Evolutionary conservation across 2,329 filamentous ascomycete genomes (phyloP).

Genomic region (Sarocladium oryzae): DNA sequence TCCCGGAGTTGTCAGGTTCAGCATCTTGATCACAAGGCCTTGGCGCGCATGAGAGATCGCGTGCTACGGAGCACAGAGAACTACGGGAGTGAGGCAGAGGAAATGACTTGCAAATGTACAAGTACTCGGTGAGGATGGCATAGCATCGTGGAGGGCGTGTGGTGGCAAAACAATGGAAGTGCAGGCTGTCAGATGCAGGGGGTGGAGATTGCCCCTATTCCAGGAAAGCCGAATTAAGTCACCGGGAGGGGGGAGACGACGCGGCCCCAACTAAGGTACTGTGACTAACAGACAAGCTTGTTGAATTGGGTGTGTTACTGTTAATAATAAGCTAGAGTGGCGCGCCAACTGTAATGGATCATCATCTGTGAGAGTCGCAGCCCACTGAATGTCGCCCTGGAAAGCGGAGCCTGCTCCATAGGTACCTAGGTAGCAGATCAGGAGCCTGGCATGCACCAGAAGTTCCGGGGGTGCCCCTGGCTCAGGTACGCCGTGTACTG

Average conservation of each 20-base stretch:
- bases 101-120: too few relatives aligned
- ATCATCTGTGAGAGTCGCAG: too few relatives aligned
- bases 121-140: too few relatives aligned
- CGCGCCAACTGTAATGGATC: too few relatives aligned
- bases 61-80: background rate
- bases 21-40: slow-evolving; percentile 7
- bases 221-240: background rate
- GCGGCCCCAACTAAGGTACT: background rate
- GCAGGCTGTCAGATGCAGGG: slow-evolving; percentile 2
- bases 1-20: slow-evolving; percentile 5
- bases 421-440: too few relatives aligned
- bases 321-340: too few relatives aligned
- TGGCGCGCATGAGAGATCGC: slow-evolving; percentile 8
- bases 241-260: background rate
- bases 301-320: too few relatives aligned
- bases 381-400: too few relatives aligned
- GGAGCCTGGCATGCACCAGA: too few relatives aligned
- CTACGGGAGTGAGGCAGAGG: background rate
- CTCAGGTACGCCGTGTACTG: background rate
- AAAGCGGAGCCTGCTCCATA: too few relatives aligned
- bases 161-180: background rate
- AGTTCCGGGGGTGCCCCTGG: too few relatives aligned
- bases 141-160: background rate
- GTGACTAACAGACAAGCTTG: too few relatives aligned
- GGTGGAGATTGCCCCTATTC: slow-evolving; percentile 12